phyloP scores from a whole-genome alignment of 23 red algal genomes.

The Pyropia haitanensis region DNA sequence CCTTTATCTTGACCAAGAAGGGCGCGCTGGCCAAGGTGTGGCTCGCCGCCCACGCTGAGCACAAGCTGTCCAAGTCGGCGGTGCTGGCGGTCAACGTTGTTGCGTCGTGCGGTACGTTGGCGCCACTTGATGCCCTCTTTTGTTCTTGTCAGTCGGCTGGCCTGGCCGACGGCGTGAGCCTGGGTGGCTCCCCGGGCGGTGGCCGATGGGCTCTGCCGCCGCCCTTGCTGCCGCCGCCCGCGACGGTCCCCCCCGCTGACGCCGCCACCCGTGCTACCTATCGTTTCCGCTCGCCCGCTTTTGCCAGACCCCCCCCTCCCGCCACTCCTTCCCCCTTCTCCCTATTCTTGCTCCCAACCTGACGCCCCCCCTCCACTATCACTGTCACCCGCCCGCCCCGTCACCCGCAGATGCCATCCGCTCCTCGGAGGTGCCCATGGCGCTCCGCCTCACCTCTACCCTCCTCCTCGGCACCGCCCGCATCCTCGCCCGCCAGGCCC shows the following conservation, averaged over 20 bases:
- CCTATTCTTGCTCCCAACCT: too few relatives aligned
- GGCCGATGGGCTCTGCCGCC: too few relatives aligned
- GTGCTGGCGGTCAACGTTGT: conserved; percentile 64
- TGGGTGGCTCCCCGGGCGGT: too few relatives aligned
- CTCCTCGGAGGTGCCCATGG: conserved; percentile 70
- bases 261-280: too few relatives aligned
- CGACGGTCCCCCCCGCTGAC: too few relatives aligned
- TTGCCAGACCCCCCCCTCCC: too few relatives aligned
- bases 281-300: too few relatives aligned
- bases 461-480: conserved; percentile 84
- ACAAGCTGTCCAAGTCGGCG: conserved; percentile 84
- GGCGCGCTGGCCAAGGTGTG: conserved; percentile 91
- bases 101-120: conserved; percentile 13
- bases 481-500: conserved; percentile 58
- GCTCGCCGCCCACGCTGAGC: conserved; percentile 82
- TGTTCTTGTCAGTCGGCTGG: too few relatives aligned
- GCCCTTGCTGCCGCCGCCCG: too few relatives aligned
- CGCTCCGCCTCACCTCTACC: conserved; percentile 71
- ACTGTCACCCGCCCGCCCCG: neutral
- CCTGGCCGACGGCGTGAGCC: too few relatives aligned
- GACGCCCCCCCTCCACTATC: too few relatives aligned
- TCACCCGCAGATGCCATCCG: conserved; percentile 28
- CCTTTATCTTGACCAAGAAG: conserved; percentile 74
- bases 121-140: neutral
- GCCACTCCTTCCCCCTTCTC: too few relatives aligned